These are phyloP conservation scores for Plantago elongata DNA, from an alignment of 257 asterid genomes.

Conservation along the genomic window DNA sequence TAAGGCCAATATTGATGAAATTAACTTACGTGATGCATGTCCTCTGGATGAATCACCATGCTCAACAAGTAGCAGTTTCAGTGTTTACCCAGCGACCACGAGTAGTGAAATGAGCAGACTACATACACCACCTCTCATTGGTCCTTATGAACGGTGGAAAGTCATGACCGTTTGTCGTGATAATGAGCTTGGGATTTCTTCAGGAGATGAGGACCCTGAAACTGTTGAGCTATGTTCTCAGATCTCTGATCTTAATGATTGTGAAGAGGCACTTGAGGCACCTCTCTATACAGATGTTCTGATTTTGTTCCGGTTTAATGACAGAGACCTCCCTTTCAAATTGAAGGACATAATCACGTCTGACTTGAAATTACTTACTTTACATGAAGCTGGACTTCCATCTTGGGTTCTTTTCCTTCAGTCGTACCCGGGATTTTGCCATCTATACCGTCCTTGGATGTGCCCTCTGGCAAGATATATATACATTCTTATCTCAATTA, in stretches of 20 bases:
- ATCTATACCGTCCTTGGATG: constrained; percentile 88
- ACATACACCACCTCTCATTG: constrained; percentile 37
- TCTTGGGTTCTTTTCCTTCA: constrained; percentile 82
- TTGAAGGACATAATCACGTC: constrained; percentile 58
- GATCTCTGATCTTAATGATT: constrained; percentile 29
- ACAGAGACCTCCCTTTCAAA: constrained; percentile 64
- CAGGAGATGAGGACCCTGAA: constrained; percentile 29
- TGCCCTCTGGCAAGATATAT: constrained; percentile 73
- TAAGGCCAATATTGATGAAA: constrained; percentile 20
- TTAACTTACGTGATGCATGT: constrained; percentile 18
- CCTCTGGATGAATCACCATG: constrained; percentile 28
- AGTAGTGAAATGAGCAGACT: constrained; percentile 17
- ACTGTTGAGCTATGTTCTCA: constrained; percentile 25
- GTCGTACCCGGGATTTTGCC: constrained; percentile 78
- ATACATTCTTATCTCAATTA: constrained; percentile 55
- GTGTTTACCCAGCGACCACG: constrained; percentile 19
- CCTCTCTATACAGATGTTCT: constrained; percentile 53
- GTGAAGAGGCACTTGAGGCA: constrained; percentile 40
- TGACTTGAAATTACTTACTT: constrained; percentile 55
- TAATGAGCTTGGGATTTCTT: constrained; percentile 23
- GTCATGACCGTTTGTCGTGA: constrained; percentile 28
- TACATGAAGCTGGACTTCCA: constrained; percentile 81
- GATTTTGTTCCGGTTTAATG: constrained; percentile 53
- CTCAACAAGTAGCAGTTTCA: constrained; percentile 20
- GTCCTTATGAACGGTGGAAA: constrained; percentile 48